Evolutionary conservation across 495 filamentous ascomycete species (phyloP), one percentile per base, ranked within the genome.

Genomic region (Xylaria intraflava): DNA sequence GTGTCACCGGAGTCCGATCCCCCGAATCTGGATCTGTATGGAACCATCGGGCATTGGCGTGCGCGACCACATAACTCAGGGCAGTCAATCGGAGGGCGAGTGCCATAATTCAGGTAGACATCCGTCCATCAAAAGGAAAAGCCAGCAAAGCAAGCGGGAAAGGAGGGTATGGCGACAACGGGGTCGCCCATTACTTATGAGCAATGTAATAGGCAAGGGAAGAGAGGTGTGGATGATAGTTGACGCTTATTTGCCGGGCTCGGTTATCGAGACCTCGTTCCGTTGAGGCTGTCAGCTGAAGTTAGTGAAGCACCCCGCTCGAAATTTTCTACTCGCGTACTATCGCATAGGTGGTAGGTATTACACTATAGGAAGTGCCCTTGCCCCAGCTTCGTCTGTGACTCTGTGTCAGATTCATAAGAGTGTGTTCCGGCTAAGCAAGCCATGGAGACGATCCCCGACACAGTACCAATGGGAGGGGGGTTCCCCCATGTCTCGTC

Each of bases 31-130:
- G 30, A 48, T 36, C 55, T 43, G 52, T 38, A 42, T 53, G 31
- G 49, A 47, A 56, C 44, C 58, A 53, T 53, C 53, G 53, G 27
- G 58, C 64, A 53, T 66, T 46, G 44, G 58, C 57, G 49, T 39
- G 46, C 42, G 58, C 57, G 47, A 64, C 58, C 58, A 61, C 61
- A 46, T 56, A 64, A 59, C 58, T 62, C 58, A 64, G 57, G 51
- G 59, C 44, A 38, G 61, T 62, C 64, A 66, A 60, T 62, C 61
- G 62, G 53, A 62, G 56, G 56, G 53, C 61, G 53, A 56, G 59
- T 59, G 54, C 56, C 64, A 66, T 66, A 53, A 54, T 62, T 62
- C 30, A 57, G 11, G 35, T 19, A 4, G 30, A 60, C 39, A 43
- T 52, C 41, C 46, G 57, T 56, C 58, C 64, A 61, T 64, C 56